These are phyloP conservation scores for Scytalidium lignicola DNA, from an alignment of 2,329 filamentous ascomycete genomes.

Conservation along the genomic window DNA sequence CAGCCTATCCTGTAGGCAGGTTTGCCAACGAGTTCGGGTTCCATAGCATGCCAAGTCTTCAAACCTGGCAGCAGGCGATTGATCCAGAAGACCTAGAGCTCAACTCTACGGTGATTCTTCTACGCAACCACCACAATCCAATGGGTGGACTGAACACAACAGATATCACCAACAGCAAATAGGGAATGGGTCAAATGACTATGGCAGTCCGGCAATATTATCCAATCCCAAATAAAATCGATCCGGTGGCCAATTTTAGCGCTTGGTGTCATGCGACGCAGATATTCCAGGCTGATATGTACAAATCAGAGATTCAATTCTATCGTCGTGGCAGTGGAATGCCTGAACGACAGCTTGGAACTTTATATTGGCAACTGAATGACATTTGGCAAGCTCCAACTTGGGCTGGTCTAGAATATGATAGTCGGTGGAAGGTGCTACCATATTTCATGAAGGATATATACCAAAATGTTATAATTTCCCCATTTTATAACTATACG, in stretches of 20 bases:
- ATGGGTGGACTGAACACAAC: slow-evolving; percentile 40
- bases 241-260: slow-evolving; percentile 52
- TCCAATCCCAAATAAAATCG: slow-evolving; percentile 46
- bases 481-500: slow-evolving; percentile 47
- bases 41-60: slow-evolving; percentile 56
- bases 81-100: slow-evolving; percentile 46
- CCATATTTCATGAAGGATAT: slow-evolving; percentile 54
- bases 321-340: slow-evolving; percentile 54
- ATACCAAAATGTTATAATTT: slow-evolving; percentile 54
- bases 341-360: slow-evolving; percentile 53
- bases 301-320: slow-evolving; percentile 54
- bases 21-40: slow-evolving; percentile 62
- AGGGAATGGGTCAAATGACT: slow-evolving; percentile 54
- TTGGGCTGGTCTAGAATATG: slow-evolving; percentile 59
- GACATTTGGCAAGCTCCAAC: slow-evolving; percentile 61
- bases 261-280: slow-evolving; percentile 59
- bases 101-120: slow-evolving; percentile 49
- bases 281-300: slow-evolving; percentile 60
- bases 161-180: slow-evolving; percentile 37
- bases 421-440: slow-evolving; percentile 57
- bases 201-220: slow-evolving; percentile 50
- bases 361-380: slow-evolving; percentile 61
- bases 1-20: slow-evolving; percentile 50
- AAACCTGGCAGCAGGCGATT: slow-evolving; percentile 52
- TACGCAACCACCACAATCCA: slow-evolving; percentile 57